Conservation (phyloP, 371 early-diverging fungal species). For the Mucor mucedo region DNA sequence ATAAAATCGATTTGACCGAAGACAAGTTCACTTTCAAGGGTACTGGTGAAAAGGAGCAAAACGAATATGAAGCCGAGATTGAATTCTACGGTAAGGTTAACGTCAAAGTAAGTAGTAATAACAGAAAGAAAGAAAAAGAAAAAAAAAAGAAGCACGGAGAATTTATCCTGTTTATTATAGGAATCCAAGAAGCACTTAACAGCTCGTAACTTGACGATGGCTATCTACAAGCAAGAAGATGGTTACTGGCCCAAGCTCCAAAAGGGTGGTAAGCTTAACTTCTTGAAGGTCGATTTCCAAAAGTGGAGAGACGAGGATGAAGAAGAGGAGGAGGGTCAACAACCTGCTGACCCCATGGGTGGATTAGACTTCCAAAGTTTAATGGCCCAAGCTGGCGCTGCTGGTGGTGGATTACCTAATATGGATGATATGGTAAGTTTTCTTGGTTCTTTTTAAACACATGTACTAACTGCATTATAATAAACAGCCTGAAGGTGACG, state of each 20-base stretch:
- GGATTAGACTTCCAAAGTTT: constrained; percentile 54
- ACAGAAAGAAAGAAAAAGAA: not conserved
- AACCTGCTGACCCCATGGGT: constrained; percentile 43
- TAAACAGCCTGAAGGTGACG: constrained; percentile 46
- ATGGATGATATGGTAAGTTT: constrained; percentile 54
- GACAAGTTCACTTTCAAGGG: constrained; percentile 70
- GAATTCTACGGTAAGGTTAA: constrained; percentile 78
- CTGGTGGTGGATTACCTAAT: constrained; percentile 47
- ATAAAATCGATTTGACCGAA: constrained; percentile 27
- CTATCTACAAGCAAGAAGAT: constrained; percentile 74
- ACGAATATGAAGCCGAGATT: constrained; percentile 75
- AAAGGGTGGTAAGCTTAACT: constrained; percentile 76
- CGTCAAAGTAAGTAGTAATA: constrained; percentile 60
- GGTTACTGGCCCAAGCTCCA: constrained; percentile 89
- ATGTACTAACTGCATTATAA: constrained; percentile 12
- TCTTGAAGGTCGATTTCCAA: constrained; percentile 89
- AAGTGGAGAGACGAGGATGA: constrained; percentile 95
- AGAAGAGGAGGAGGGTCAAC: constrained; percentile 74
- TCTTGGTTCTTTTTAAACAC: not conserved
- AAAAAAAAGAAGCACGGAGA: not conserved
- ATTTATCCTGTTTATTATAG: constrained; percentile 41
- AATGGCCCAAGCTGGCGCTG: constrained; percentile 48
- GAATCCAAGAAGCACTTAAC: constrained; percentile 69
- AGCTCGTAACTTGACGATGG: constrained; percentile 66
- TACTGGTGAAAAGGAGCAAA: constrained; percentile 65